phyloP scores from a whole-genome alignment of 768 basidiomycete genomes.

The Tulasnella calospora region DNA sequence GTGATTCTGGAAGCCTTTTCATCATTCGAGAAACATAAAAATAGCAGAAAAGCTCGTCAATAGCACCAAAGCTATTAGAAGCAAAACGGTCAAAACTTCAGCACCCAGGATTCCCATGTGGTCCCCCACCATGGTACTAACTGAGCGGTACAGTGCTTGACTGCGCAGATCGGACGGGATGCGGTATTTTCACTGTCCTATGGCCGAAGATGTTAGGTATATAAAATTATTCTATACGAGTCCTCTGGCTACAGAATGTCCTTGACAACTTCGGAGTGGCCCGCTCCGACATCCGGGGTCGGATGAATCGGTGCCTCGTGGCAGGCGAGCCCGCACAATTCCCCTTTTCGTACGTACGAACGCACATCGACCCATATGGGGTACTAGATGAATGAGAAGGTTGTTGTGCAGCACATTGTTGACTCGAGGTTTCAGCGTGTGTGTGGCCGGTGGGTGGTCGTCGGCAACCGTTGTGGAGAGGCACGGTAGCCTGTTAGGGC shows the following conservation, averaged over 20 bases:
- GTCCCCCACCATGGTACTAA: slow-evolving; percentile 23
- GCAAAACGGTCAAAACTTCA: not conserved
- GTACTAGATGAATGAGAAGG: not conserved
- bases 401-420: not conserved
- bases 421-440: slow-evolving; percentile 2
- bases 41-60: too few species aligned
- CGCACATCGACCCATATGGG: not conserved
- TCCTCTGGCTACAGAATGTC: too few species aligned
- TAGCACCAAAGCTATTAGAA: not conserved
- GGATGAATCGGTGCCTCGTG: too few species aligned
- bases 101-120: slow-evolving; percentile 26
- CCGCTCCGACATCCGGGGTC: too few species aligned
- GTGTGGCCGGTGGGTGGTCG: not conserved
- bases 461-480: not conserved
- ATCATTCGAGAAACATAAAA: too few species aligned
- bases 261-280: too few species aligned
- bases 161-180: too few species aligned
- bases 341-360: not conserved
- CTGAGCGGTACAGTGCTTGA: slow-evolving; percentile 22
- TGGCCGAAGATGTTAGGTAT: too few species aligned
- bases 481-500: not conserved
- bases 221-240: not conserved
- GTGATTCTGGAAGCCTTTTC: too few species aligned
- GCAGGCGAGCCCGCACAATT: not conserved
- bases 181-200: too few species aligned